Evolutionary conservation across 345 rosid species (phyloP).

Genomic region (Rhodomyrtus tomentosa): DNA sequence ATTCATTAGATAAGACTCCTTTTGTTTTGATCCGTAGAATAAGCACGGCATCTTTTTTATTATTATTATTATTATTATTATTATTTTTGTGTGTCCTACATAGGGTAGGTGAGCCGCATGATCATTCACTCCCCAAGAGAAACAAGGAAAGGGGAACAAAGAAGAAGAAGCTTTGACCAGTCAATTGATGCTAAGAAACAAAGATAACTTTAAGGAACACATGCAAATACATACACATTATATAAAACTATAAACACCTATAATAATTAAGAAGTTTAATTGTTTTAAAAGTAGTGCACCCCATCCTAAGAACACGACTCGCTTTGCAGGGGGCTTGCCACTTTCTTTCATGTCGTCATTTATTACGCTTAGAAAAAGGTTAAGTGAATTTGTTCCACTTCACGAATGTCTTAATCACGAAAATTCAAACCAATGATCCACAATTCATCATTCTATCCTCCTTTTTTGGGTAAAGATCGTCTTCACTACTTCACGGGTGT

Average conservation of each 20-base stretch:
- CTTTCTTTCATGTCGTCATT: neutral
- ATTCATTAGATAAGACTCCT: neutral
- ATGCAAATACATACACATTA: neutral
- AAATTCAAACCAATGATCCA: neutral
- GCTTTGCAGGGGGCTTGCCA: neutral
- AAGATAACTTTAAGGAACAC: neutral
- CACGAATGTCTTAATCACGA: too few relatives aligned
- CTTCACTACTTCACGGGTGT: neutral
- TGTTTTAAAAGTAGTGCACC: neutral
- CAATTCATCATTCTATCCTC: neutral
- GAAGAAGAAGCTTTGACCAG: neutral
- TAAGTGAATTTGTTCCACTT: neutral
- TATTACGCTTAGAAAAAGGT: neutral
- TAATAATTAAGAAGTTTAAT: neutral
- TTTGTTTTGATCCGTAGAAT: neutral
- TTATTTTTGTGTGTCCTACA: neutral
- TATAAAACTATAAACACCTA: neutral
- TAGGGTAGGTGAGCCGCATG: neutral
- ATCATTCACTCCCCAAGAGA: neutral
- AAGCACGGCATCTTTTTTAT: neutral
- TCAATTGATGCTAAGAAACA: neutral
- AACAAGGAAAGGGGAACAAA: neutral
- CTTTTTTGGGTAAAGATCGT: neutral
- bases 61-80: neutral
- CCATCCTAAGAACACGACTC: neutral